Evolutionary conservation across 2,329 filamentous ascomycete genomes (phyloP).

Genomic region (Amylocarpus encephaloides): DNA sequence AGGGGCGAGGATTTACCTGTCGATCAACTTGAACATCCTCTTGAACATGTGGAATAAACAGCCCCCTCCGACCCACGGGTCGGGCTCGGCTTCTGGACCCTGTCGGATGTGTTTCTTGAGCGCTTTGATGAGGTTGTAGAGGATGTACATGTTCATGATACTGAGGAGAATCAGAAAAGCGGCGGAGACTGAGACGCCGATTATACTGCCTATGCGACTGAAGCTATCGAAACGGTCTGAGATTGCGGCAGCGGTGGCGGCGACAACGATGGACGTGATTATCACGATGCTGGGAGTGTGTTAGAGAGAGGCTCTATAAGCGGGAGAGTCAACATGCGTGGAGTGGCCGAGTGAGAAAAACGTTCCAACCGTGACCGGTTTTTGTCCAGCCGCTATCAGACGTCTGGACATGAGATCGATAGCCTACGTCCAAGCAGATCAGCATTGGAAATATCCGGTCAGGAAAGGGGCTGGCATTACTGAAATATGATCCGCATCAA

Average conservation of each 20-base stretch:
- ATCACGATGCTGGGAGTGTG: conserved; percentile 57
- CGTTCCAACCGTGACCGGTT: conserved; percentile 85
- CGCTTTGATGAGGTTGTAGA: conserved; percentile 56
- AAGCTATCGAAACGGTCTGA: conserved; percentile 77
- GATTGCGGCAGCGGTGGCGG: conserved; percentile 80
- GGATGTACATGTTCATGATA: conserved; percentile 76
- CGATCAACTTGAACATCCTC: conserved; percentile 67
- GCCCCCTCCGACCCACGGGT: conserved; percentile 71
- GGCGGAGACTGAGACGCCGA: conserved; percentile 82
- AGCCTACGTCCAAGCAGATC: conserved; percentile 37
- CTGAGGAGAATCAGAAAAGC: conserved; percentile 78
- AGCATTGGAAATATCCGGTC: too few relatives aligned
- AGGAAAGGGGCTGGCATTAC: too few relatives aligned
- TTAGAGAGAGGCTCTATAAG: too few relatives aligned
- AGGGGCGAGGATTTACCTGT: conserved; percentile 29
- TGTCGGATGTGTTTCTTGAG: conserved; percentile 19
- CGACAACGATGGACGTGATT: conserved; percentile 84
- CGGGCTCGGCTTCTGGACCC: conserved; percentile 40
- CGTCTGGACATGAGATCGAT: conserved; percentile 94
- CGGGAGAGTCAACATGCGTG: conserved; percentile 38
- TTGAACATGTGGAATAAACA: conserved; percentile 62
- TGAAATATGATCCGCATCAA: conserved; percentile 86
- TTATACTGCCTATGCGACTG: conserved; percentile 73
- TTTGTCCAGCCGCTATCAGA: conserved; percentile 79
- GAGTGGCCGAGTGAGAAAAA: conserved; percentile 93